Base-by-base conservation (phyloP, 495 filamentous ascomycete species). In the Aspergillus biplanus region DNA sequence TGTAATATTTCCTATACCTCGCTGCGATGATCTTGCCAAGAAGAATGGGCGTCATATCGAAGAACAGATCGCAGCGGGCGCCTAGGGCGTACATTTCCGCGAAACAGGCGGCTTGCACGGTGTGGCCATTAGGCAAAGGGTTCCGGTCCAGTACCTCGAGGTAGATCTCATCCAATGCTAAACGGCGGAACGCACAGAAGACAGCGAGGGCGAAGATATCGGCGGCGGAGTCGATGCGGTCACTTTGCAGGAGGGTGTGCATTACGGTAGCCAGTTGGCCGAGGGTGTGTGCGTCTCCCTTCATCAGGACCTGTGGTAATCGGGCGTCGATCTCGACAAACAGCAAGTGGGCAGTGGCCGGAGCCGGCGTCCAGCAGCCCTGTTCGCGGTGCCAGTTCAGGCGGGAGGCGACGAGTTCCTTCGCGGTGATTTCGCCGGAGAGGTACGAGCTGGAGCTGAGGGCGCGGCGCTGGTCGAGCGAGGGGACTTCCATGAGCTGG, bases 1-100 rank as follows among this genome's bases (percentile, higher is more conserved):
- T 54, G 46, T 66, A 66, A 42, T 66, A 66, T 0, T 37, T 37
- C 2, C 64, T 59, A 21, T 58, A 66, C 6, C 59, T 52, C 15
- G 56, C 50, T 4, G 48, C 33, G 37, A 66, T 56, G 18, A 66
- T 66, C 56, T 66, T 58, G 2, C 64, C 64, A 7, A 66, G 55
- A 3, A 53, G 59, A 9, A 54, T 66, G 9, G 64, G 64, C 0
- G 64, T 66, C 64, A 59, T 66, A 32, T 66, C 64, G n/a, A 66
- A 66, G 33, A 50, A 66, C 32, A 62, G 39, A 49, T 66, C 64
- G 27, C 59, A 62, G 0, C 64, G 64, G 7, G 64, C 64, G 31
- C 64, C 64, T 4, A 61, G 56, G 7, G 64, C 64, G 33, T 58
- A 66, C 64, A 66, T 62, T 33, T 66, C 64, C 0, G 64, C 56